phyloP scores from a whole-genome alignment of 495 filamentous ascomycete genomes.

The Penicillium angulare region DNA sequence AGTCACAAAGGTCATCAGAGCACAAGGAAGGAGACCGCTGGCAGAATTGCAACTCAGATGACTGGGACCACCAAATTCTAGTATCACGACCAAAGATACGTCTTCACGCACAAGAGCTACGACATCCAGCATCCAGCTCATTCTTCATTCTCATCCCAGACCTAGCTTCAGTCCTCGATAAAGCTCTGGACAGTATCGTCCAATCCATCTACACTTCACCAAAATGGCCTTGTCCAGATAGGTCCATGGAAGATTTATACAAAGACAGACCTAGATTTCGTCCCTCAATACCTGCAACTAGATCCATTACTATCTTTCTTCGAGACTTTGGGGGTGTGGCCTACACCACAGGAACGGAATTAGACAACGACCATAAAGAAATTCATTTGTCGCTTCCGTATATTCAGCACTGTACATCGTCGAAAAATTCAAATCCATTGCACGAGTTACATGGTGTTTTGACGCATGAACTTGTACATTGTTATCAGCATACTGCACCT shows the following conservation, averaged over 20 bases:
- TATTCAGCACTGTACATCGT: slow-evolving; percentile 51
- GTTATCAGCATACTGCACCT: slow-evolving; percentile 77
- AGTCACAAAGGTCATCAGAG: neutral
- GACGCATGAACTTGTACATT: slow-evolving; percentile 93
- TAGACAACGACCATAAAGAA: slow-evolving; percentile 90
- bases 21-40: neutral
- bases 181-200: slow-evolving; percentile 64
- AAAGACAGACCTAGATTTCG: slow-evolving; percentile 17
- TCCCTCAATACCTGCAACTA: slow-evolving; percentile 50
- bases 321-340: slow-evolving; percentile 79
- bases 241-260: slow-evolving; percentile 1
- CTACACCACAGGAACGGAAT: slow-evolving; percentile 79
- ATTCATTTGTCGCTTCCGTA: slow-evolving; percentile 86
- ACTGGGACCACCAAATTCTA: neutral
- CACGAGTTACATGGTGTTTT: slow-evolving; percentile 81
- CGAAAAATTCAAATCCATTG: slow-evolving; percentile 26
- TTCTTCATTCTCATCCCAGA: slow-evolving; percentile 63
- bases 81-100: slow-evolving; percentile 64
- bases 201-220: slow-evolving; percentile 58
- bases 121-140: slow-evolving; percentile 55
- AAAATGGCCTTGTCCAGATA: neutral
- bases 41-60: too few species aligned
- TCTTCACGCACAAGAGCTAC: slow-evolving; percentile 68
- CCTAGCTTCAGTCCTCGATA: slow-evolving; percentile 54
- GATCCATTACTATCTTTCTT: slow-evolving; percentile 86